Base-by-base conservation (phyloP, 176 grass and related monocot species). In the Areca catechu region DNA sequence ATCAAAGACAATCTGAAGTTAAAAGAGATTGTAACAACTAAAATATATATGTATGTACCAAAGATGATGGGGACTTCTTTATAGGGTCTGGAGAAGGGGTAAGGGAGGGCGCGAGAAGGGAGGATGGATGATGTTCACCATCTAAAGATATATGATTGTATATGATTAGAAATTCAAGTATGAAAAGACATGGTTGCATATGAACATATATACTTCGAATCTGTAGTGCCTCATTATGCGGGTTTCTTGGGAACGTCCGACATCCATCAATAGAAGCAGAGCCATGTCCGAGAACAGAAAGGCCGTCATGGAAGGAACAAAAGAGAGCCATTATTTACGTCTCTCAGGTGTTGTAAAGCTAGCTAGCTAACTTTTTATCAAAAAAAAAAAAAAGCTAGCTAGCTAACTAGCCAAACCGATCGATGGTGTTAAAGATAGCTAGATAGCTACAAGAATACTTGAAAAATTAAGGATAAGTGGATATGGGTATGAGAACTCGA, bases 101-200 rank as follows among this genome's bases (percentile, higher is more conserved):
- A 95, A 1, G 78, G 72, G 9, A 79, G 60, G 58, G 81, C 78
- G 67, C 15, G 65, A 58, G 89, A 74, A 27, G 89, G 89, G 51
- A 95, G 68, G 75, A 95, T 85, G 78, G 78, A 95, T 65, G 56
- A 95, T 79, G 51, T 84, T 56, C 0, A 84, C 85, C 24, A 25
- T 25, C 24, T 4, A 25, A 3, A 25, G 24, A 25, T 25, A 25
- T 25, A 25, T 25, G 24, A 25, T 25, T 25, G 24, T 4, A 25
- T 25, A 3, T 25, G 4, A 22, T 23, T 6, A 67, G 22, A 16
- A 1, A 27, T 29, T 19, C 49, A 16, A 17, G 54, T 48, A n/a
- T n/a, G n/a, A 9, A 34, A 34, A 34, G 7, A 5, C 7, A 19
- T n/a, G 24, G 16, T 37, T 37, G 22, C 18, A 34, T 22, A 16